A percentile compares a stretch with the other conserved stretches of the same genome.
Conservation (phyloP, 495 filamentous ascomycete species). For the Penicillium waksmanii region DNA sequence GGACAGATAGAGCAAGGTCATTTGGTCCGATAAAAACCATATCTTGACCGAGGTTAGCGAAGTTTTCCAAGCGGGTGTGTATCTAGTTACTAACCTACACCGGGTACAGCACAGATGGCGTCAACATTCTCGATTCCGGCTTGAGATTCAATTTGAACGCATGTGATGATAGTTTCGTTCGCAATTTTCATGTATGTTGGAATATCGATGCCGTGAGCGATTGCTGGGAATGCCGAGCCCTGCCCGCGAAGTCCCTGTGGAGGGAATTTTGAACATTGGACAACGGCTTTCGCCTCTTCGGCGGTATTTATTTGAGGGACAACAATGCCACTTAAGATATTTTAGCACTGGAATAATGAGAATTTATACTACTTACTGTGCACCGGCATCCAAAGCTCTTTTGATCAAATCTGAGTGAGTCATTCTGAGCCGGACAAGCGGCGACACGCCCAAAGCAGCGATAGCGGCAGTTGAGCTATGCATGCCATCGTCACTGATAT, state of each 20-base stretch:
- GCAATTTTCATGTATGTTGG: constrained; percentile 69
- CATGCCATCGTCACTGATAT: constrained; percentile 70
- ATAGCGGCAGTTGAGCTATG: constrained; percentile 79
- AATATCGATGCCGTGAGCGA: constrained; percentile 25
- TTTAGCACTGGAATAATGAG: neutral
- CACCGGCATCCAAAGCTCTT: constrained; percentile 59
- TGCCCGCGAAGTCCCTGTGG: constrained; percentile 33
- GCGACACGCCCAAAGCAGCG: constrained; percentile 66
- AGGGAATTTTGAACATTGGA: constrained; percentile 52
- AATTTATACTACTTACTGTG: constrained; percentile 56
- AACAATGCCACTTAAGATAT: constrained; percentile 47
- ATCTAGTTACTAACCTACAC: constrained; percentile 21
- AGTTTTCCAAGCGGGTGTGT: neutral
- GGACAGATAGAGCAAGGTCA: constrained; percentile 30
- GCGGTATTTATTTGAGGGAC: constrained; percentile 68
- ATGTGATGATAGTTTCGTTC: constrained; percentile 77
- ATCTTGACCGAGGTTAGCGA: constrained; percentile 18
- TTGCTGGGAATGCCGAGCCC: constrained; percentile 35
- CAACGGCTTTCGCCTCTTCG: constrained; percentile 66
- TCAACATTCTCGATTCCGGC: constrained; percentile 63
- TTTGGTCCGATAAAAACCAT: constrained; percentile 74
- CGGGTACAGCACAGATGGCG: constrained; percentile 26
- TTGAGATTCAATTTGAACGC: constrained; percentile 82
- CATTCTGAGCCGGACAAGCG: constrained; percentile 69
- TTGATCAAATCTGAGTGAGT: constrained; percentile 43